Percentiles rank a stretch among this genome's conserved stretches.
phyloP scores from a whole-genome alignment of 768 basidiomycete genomes.

The Tubosaeta sp. region DNA sequence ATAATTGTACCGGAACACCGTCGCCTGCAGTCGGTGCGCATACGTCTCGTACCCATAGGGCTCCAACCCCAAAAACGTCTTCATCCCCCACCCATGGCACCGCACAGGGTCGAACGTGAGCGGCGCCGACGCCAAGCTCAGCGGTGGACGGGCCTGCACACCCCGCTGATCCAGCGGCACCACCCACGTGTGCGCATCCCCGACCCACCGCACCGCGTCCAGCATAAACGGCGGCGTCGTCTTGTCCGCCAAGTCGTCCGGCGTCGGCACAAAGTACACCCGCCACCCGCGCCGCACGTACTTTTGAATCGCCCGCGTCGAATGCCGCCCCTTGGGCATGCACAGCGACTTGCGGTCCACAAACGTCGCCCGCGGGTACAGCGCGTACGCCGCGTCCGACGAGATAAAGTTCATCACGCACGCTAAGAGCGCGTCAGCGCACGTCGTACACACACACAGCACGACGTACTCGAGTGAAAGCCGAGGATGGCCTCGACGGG shows the following conservation, averaged over 20 bases:
- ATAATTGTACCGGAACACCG: conserved; percentile 26
- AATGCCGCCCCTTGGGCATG: conserved; percentile 7
- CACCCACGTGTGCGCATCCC: conserved; percentile 30
- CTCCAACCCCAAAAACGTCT: background rate
- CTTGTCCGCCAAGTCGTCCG: background rate
- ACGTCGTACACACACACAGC: background rate
- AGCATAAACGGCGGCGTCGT: conserved; percentile 17
- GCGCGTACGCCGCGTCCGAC: conserved; percentile 35
- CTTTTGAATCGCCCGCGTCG: conserved; percentile 23
- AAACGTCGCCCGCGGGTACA: conserved; percentile 41
- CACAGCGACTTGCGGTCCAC: conserved; percentile 26
- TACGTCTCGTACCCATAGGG: background rate
- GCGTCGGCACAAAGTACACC: conserved; percentile 10
- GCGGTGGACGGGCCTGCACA: conserved; percentile 7
- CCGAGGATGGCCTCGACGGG: conserved; percentile 33
- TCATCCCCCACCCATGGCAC: conserved; percentile 15
- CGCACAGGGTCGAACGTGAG: conserved; percentile 14
- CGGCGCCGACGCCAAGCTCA: conserved; percentile 8
- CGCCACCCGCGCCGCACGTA: conserved; percentile 37
- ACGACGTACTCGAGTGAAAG: conserved; percentile 45
- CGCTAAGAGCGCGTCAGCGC: background rate
- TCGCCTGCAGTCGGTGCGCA: conserved; percentile 8
- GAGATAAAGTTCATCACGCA: conserved; percentile 38
- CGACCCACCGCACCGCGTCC: conserved; percentile 26
- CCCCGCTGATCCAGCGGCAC: conserved; percentile 25